A percentile compares a stretch with the other conserved stretches of the same genome.
These are phyloP conservation scores for Trichoderma arundinaceum DNA, from an alignment of 2,329 filamentous ascomycete species.

Conservation along the genomic window DNA sequence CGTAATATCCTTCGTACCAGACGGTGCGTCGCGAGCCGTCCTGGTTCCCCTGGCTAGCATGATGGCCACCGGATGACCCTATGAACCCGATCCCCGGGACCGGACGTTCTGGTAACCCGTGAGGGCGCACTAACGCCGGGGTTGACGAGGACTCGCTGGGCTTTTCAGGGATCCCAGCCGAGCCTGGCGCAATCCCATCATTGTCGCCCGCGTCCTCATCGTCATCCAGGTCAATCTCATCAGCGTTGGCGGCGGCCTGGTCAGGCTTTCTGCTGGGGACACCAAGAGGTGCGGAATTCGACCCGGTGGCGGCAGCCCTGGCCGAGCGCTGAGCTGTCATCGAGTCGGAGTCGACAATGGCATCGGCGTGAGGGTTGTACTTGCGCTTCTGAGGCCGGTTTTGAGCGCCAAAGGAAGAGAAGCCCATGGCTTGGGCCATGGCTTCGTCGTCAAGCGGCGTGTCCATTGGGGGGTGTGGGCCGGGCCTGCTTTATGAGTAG, in stretches of 20 bases:
- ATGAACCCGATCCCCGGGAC: constrained; percentile 33
- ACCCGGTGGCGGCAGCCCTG: constrained; percentile 43
- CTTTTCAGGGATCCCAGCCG: background rate
- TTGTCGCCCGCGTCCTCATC: constrained; percentile 37
- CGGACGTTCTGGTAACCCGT: constrained; percentile 44
- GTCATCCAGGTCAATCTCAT: constrained; percentile 55
- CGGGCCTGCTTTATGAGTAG: too few species aligned
- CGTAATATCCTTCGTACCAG: constrained; percentile 73
- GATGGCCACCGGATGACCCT: constrained; percentile 21
- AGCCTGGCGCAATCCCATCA: background rate
- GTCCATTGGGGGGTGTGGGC: constrained; percentile 30
- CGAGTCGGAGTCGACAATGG: constrained; percentile 42
- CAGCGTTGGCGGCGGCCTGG: constrained; percentile 43
- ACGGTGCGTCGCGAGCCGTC: constrained; percentile 37
- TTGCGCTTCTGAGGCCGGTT: constrained; percentile 64
- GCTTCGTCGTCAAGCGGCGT: constrained; percentile 44
- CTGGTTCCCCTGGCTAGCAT: constrained; percentile 24
- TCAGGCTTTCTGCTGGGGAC: constrained; percentile 25
- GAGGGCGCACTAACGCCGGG: constrained; percentile 42
- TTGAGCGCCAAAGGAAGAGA: constrained; percentile 69
- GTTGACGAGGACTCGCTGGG: constrained; percentile 23
- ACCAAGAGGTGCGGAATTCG: constrained; percentile 48
- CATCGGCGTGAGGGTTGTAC: constrained; percentile 63
- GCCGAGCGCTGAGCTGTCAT: constrained; percentile 38
- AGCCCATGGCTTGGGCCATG: constrained; percentile 72